Evolutionary conservation across 305 asterid species (phyloP).

Genomic region (Fraxinus dipetala): DNA sequence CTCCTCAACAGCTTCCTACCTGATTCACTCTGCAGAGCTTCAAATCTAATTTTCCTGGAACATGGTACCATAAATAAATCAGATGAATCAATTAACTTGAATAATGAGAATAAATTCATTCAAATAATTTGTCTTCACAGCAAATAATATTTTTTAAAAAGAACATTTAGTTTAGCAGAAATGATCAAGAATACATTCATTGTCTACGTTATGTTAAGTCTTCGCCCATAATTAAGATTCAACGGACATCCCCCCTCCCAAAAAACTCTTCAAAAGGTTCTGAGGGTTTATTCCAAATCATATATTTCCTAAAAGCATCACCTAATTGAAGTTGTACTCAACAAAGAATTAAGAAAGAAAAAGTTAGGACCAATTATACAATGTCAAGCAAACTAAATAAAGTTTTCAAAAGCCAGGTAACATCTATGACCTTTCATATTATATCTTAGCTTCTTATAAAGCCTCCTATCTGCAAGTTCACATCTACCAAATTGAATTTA

Average conservation of each 20-base stretch:
- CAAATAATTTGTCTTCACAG: neutral
- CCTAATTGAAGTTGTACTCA: neutral
- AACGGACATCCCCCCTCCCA: neutral
- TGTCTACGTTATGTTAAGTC: constrained; percentile 3
- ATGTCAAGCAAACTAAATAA: neutral
- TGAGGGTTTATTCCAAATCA: neutral
- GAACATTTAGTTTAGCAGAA: neutral
- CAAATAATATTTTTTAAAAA: neutral
- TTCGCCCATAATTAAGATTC: neutral
- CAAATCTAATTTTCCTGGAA: constrained; percentile 75
- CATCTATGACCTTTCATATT: neutral
- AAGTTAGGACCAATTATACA: neutral
- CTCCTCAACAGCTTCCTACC: constrained; percentile 81
- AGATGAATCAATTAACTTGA: neutral
- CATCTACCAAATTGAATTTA: neutral
- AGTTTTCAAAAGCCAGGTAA: neutral
- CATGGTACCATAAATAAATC: neutral
- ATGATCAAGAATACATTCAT: neutral
- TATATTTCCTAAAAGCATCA: neutral
- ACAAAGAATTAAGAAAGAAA: neutral
- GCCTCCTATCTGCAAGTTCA: neutral
- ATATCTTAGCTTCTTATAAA: neutral
- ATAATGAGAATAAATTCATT: neutral
- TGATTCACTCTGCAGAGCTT: constrained; percentile 87
- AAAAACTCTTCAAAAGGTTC: neutral